These are phyloP conservation scores for Sphaerostilbella broomeana DNA, from an alignment of 2,329 filamentous ascomycete species.

Conservation along the genomic window DNA sequence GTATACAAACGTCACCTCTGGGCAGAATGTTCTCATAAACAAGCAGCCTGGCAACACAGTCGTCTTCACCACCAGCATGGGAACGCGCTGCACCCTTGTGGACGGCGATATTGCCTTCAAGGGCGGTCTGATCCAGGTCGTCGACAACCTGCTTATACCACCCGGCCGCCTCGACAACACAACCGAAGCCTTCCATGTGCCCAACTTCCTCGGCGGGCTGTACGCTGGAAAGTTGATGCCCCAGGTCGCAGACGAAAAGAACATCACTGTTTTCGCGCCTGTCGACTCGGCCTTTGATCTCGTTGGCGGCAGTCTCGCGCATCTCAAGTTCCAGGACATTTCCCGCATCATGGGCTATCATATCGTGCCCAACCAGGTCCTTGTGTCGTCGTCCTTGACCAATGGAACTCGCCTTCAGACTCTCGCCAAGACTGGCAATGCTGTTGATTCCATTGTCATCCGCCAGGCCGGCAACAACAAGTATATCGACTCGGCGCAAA, in stretches of 20 bases:
- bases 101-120: conserved; percentile 40
- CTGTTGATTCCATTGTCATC: conserved; percentile 31
- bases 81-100: conserved; percentile 36
- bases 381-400: conserved; percentile 42
- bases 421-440: conserved; percentile 33
- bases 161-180: conserved; percentile 44
- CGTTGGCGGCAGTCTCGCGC: conserved; percentile 46
- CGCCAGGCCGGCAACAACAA: conserved; percentile 37
- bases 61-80: conserved; percentile 45
- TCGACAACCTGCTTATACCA: conserved; percentile 46
- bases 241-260: conserved; percentile 34
- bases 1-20: conserved; percentile 44
- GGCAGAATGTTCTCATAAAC: conserved; percentile 42
- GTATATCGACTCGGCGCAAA: conserved; percentile 47
- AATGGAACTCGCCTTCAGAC: conserved; percentile 26
- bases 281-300: conserved; percentile 52
- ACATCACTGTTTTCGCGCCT: conserved; percentile 59
- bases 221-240: conserved; percentile 29
- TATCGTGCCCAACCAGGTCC: conserved; percentile 48
- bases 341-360: conserved; percentile 56
- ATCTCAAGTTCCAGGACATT: conserved; percentile 42
- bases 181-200: conserved; percentile 38
- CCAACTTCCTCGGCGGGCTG: conserved; percentile 33
- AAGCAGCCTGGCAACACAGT: conserved; percentile 35
- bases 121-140: conserved; percentile 45